Base-by-base conservation (phyloP, 768 basidiomycete species). In the Stropharia rugosoannulata region DNA sequence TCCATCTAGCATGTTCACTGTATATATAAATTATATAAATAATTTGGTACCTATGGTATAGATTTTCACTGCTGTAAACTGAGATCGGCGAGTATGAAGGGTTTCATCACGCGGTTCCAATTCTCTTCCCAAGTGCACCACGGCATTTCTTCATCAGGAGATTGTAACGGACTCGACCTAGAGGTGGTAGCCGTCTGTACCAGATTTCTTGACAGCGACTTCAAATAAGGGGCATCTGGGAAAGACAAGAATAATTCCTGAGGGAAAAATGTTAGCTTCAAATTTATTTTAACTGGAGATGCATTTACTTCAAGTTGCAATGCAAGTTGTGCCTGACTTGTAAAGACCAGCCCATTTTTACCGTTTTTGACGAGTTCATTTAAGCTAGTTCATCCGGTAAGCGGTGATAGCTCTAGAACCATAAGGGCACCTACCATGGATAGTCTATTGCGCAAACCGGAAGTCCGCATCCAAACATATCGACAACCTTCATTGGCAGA, bases 401-500 rank as follows among this genome's bases (percentile, higher is more conserved):
- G 43, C 16, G 41, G 51, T 37, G n/a, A 42, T 13, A 40, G 16
- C 37, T 32, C 29, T 44, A 36, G 3, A 32, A 35, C 25, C 11
- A 7, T 19, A n/a, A 18, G 47, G 27, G 55, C 11, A 62, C 83
- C n/a, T 58, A 95, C 95, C 93, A 96, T 40, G 78, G 73, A 66
- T 96, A 99, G 47, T 86, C 79, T 3, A 94, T 78, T 0, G 97
- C 95, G 58, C 95, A 90, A 7, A 98, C 97, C 0, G 96, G 96
- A 54, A 98, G 76, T 4, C 89, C 89, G 62, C 95, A 98, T 4
- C 97, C 97, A 73, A 98, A 98, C 96, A 98, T 98, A 69, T 99
- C 97, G 6, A 99, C 94, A 4, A 99, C 86, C 70, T 99, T 99
- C 97, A 99, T 99, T 2, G 97, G 97, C 52, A 99, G 75, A 71